phyloP scores from a whole-genome alignment of 129 eudicot genomes.

The Tagetes patula region DNA sequence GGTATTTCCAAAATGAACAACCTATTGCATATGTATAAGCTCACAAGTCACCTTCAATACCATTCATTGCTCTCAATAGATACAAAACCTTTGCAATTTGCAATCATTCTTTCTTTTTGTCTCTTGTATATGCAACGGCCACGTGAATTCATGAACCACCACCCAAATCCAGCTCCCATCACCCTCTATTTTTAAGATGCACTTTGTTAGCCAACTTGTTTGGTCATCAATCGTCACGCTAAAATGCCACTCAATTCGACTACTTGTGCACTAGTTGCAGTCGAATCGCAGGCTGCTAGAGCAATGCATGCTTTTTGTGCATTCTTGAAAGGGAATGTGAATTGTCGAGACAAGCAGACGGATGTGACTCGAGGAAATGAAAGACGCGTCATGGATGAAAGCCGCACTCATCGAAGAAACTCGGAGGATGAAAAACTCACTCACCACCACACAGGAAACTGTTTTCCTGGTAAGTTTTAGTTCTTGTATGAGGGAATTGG shows the following conservation, averaged over 20 bases:
- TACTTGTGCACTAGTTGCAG: not conserved
- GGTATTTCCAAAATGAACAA: not conserved
- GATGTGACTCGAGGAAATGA: conserved; percentile 30
- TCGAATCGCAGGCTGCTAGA: not conserved
- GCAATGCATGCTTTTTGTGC: conserved; percentile 27
- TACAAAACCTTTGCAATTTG: conserved; percentile 33
- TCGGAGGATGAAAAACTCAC: conserved; percentile 20
- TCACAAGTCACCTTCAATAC: not conserved
- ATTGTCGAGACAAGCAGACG: conserved; percentile 33
- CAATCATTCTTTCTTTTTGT: conserved; percentile 27
- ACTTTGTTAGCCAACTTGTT: conserved; percentile 16
- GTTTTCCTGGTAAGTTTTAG: conserved; percentile 28
- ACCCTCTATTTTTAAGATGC: conserved; percentile 16
- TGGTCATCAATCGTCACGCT: not conserved
- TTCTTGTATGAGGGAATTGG: not conserved
- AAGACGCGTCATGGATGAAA: conserved; percentile 16
- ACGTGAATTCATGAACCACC: conserved; percentile 23
- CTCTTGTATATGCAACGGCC: conserved; percentile 11
- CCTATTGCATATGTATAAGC: not conserved
- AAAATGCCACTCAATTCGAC: not conserved
- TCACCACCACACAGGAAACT: conserved; percentile 15
- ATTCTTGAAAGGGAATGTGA: conserved; percentile 19
- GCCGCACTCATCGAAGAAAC: conserved; percentile 7
- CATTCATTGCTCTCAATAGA: conserved; percentile 31
- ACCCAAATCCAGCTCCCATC: conserved; percentile 27